Evolutionary conservation across 148 eudicot genomes (phyloP), one percentile per base, ranked within the genome.

Genomic region (Nepenthes mirabilis): DNA sequence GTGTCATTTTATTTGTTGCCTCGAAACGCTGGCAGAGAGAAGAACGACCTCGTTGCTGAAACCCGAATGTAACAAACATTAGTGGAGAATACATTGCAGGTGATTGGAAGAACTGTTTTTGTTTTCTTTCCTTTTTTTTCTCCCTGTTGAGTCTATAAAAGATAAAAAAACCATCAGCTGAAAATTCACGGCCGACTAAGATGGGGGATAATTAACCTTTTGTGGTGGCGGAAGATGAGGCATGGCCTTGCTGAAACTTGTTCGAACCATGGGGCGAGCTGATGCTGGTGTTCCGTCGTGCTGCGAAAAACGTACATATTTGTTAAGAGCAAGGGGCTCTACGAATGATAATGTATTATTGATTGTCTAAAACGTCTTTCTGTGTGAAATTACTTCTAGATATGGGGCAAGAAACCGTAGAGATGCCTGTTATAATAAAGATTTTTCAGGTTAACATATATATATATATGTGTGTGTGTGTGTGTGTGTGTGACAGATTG

Each of bases 261-360:
- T 70, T 76, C 58, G 83, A 74, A 66, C 80, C 79, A 69, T 78
- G 79, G 64, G 67, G 70, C 33, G 81, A 70, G 61, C 64, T 67
- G 62, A 74, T 83, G 75, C 82, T 70, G 2, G 65, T 56, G 65
- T 79, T 80, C 52, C 81, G 72, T 60, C 83, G 90, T 67, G 76
- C 94, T 91, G 79, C 58, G 56, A 45, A 47, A 56, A 58, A 43
- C 14, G 14, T 14, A 62, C 51, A 12, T 33, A 54, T 35, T n/a
- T 14, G 33, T 12, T 32, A 49, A 68, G 58, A 9, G 64, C 37
- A 56, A 51, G 56, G 14, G 65, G 33, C 33, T 58, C 61, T 53
- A 48, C 6, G 32, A 23, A 33, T n/a, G 50, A 14, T 14, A 47
- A 40, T 9, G 36, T 49, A 53, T 36, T 56, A 12, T 14, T n/a